These are phyloP conservation scores for Aspergillus unguis DNA, from an alignment of 2,329 filamentous ascomycete genomes.

Conservation along the genomic window DNA sequence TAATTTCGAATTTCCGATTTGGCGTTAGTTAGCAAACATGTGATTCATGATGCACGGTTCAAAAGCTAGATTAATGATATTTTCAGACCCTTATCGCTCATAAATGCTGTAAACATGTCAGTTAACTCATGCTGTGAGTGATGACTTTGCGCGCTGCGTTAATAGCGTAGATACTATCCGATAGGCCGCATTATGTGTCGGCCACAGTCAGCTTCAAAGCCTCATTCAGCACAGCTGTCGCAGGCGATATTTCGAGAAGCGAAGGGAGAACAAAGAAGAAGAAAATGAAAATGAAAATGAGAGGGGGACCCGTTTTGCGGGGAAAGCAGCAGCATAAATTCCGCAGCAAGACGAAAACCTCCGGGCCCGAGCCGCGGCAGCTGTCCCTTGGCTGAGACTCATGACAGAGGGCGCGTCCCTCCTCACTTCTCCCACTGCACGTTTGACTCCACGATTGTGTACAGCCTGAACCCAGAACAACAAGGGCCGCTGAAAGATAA, in stretches of 20 bases:
- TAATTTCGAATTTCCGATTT: slow-evolving; percentile 14
- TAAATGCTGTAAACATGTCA: neutral
- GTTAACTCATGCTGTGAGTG: neutral
- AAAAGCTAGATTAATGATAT: slow-evolving; percentile 28
- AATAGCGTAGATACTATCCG: no score
- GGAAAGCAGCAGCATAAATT: neutral
- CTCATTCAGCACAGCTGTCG: neutral
- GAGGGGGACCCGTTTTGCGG: neutral
- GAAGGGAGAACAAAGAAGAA: neutral
- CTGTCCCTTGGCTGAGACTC: neutral
- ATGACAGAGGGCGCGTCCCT: neutral
- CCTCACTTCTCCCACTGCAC: neutral
- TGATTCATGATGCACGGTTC: slow-evolving; percentile 16
- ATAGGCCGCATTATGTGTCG: no score
- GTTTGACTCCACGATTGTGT: neutral
- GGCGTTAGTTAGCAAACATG: slow-evolving; percentile 21
- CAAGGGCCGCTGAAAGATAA: slow-evolving; percentile 3
- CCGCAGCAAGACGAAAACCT: neutral
- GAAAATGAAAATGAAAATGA: neutral
- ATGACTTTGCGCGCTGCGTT: neutral
- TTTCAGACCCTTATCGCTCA: neutral
- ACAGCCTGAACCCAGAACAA: neutral
- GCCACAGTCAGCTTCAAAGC: no score
- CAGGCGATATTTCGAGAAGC: neutral
- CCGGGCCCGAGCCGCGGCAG: slow-evolving; percentile 8